Evolutionary conservation across 345 rosid species (phyloP), one percentile per base, ranked within the genome.

Genomic region (Corchorus olitorius): DNA sequence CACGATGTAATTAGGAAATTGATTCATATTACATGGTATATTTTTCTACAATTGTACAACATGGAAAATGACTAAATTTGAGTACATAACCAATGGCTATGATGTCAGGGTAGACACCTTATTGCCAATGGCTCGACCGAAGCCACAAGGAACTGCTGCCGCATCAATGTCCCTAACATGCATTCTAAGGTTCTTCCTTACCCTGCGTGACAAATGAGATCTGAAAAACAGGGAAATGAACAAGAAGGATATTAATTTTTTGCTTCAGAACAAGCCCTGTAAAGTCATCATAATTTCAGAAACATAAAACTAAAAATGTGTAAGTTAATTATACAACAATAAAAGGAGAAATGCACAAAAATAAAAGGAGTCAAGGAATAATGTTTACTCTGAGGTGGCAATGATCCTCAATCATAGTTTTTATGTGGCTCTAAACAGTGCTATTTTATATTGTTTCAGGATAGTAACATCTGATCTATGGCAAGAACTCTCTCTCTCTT

Each of bases 221-320:
- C 99, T 96, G 88, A 61, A 85, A 78, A 77, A 73, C 77, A 72
- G 20, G 20, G 86, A 65, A 39, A 39, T 39, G 77, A 79, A 77
- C 65, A 76, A 69, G 85, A 79, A 71, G 79, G 74, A 79, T 72
- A 49, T 64, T 62, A 65, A 68, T 22, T 69, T 81, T 54, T 72
- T 12, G 60, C 73, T 46, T 68, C 63, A 76, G 70, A 79, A 56
- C 59, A 19, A 58, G 12, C 58, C 37, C 73, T 63, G 68, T 58
- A 70, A 15, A 20, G 11, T 56, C 71, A 52, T 50, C 73, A 65
- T 49, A 52, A 67, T 10, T 45, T 55, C 54, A 65, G 22, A 8
- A 68, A 43, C 17, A 56, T 7, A 22, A 64, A 70, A 65, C 52
- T 1, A 14, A 55, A 54, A 53, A 34, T 17, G 27, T 70, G 43